A percentile compares a stretch with the other conserved stretches of the same genome.
These are phyloP conservation scores for Coffea eugenioides DNA, from an alignment of 257 asterid genomes.

Conservation along the genomic window DNA sequence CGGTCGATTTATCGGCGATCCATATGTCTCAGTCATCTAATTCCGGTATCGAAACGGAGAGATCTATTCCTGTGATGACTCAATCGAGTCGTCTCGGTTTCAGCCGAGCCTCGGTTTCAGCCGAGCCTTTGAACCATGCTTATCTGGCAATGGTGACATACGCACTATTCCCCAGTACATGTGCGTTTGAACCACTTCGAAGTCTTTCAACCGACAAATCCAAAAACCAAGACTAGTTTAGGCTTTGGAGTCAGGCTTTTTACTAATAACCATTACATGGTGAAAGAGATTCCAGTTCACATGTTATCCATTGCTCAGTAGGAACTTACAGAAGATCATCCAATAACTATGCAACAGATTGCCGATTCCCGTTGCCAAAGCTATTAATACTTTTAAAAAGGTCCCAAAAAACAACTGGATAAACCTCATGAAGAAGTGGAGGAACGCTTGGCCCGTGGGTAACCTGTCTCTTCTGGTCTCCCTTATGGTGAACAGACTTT, in stretches of 20 bases:
- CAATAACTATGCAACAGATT: conserved; percentile 24
- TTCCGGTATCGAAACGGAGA: too few species aligned
- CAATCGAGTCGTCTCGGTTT: too few species aligned
- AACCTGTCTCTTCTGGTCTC: conserved; percentile 30
- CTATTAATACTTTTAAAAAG: not conserved
- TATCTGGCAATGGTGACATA: conserved; percentile 7
- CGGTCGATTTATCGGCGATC: too few species aligned
- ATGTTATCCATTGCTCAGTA: conserved; percentile 10
- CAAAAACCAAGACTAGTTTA: conserved; percentile 6
- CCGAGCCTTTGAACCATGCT: too few species aligned
- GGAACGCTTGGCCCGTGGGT: conserved; percentile 10
- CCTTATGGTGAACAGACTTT: conserved; percentile 21
- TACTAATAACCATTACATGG: conserved; percentile 4
- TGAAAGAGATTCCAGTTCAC: conserved; percentile 24
- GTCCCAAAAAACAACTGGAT: not conserved
- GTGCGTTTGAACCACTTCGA: conserved; percentile 2
- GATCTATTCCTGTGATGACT: too few species aligned
- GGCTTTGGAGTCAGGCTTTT: not conserved
- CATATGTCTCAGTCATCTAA: too few species aligned
- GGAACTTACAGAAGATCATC: conserved; percentile 14
- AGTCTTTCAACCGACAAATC: conserved; percentile 15
- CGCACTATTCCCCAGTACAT: conserved; percentile 8
- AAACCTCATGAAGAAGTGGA: conserved; percentile 3
- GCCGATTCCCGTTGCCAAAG: conserved; percentile 17
- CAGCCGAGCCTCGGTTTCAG: too few species aligned